Evolutionary conservation across 805 yeast species (phyloP).

Genomic region (Yamadazyma nakazawae): DNA sequence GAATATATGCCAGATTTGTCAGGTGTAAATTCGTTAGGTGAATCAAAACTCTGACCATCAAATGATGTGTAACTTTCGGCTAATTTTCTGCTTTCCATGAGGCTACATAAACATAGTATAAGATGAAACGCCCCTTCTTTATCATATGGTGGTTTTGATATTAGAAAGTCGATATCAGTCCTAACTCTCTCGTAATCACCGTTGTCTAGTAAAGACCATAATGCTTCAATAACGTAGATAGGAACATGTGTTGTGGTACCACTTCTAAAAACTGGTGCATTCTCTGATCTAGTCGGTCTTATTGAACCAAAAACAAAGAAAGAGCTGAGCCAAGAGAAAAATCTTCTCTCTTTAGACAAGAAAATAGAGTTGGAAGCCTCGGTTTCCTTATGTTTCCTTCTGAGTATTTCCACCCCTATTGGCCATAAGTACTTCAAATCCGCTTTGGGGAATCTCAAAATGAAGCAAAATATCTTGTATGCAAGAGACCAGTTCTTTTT

Average conservation of each 20-base stretch:
- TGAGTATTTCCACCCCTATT: slow-evolving; percentile 55
- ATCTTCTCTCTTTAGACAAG: slow-evolving; percentile 19
- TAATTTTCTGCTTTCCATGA: slow-evolving; percentile 23
- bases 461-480: slow-evolving; percentile 47
- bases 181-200: slow-evolving; percentile 33
- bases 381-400: slow-evolving; percentile 9
- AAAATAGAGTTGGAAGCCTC: neutral
- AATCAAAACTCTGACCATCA: slow-evolving; percentile 3
- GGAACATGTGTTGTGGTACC: slow-evolving; percentile 43
- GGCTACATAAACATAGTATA: slow-evolving; percentile 28
- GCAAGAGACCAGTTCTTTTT: slow-evolving; percentile 54
- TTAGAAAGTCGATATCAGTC: slow-evolving; percentile 33
- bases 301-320: slow-evolving; percentile 18
- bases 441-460: slow-evolving; percentile 46
- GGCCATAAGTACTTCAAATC: slow-evolving; percentile 65
- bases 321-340: slow-evolving; percentile 36
- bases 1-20: slow-evolving; percentile 8
- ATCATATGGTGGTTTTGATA: slow-evolving; percentile 42
- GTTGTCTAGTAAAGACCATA: slow-evolving; percentile 41
- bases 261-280: slow-evolving; percentile 38
- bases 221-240: slow-evolving; percentile 34
- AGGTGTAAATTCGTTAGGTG: slow-evolving; percentile 1
- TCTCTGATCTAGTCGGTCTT: slow-evolving; percentile 8
- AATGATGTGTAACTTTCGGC: slow-evolving; percentile 10
- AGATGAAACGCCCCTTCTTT: slow-evolving; percentile 41